phyloP scores from a whole-genome alignment of 2,329 filamentous ascomycete genomes.

The Botrytis sinoallii region DNA sequence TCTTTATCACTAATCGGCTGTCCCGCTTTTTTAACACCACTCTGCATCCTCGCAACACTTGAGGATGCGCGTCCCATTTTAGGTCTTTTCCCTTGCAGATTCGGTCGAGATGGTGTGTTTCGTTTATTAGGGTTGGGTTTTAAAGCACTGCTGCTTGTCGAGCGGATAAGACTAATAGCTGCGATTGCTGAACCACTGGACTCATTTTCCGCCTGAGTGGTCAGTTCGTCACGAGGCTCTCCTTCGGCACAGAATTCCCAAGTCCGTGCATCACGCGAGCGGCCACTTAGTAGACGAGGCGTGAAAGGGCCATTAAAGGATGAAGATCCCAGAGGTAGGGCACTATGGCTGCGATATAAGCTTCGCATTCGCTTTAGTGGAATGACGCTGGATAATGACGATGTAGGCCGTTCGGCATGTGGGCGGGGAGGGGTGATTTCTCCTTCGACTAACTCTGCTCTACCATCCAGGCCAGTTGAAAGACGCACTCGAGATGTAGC shows the following conservation, averaged over 20 bases:
- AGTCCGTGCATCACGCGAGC: conserved; percentile 81
- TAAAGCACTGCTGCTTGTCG: conserved; percentile 56
- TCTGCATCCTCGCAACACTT: conserved; percentile 61
- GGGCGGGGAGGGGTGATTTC: conserved; percentile 63
- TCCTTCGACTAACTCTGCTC: conserved; percentile 76
- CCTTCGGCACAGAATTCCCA: conserved; percentile 92
- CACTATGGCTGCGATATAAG: conserved; percentile 70
- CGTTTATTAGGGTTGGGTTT: conserved; percentile 61
- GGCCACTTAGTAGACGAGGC: conserved; percentile 59
- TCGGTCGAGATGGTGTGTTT: conserved; percentile 48
- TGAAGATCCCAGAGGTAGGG: conserved; percentile 55
- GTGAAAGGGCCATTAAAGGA: conserved; percentile 36
- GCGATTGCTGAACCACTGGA: conserved; percentile 74
- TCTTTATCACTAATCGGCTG: conserved; percentile 36
- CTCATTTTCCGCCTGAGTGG: conserved; percentile 77
- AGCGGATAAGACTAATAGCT: conserved; percentile 77
- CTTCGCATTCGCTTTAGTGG: conserved; percentile 44
- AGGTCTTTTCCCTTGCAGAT: conserved; percentile 52
- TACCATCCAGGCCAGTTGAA: conserved; percentile 82
- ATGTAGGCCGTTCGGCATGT: conserved; percentile 48
- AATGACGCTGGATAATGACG: conserved; percentile 42
- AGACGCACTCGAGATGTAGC: conserved; percentile 57
- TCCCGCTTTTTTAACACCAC: conserved; percentile 34
- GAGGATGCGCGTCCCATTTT: conserved; percentile 60
- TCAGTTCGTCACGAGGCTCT: conserved; percentile 74